These are phyloP conservation scores for Fusarium pseudonygamai DNA, from an alignment of 2,329 filamentous ascomycete species.

Conservation along the genomic window DNA sequence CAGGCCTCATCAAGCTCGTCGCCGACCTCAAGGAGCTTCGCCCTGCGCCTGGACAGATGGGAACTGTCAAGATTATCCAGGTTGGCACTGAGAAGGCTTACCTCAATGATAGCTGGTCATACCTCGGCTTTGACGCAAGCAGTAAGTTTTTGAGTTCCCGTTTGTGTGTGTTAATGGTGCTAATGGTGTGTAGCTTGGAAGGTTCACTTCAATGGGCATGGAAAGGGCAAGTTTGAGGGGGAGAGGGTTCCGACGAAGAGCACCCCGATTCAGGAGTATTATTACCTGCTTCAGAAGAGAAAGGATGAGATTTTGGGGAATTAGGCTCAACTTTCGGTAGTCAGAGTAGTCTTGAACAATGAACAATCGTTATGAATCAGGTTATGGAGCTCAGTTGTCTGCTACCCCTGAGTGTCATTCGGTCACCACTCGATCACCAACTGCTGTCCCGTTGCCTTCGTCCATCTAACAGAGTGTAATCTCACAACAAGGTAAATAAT, in stretches of 20 bases:
- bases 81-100: constrained; percentile 53
- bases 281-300: constrained; percentile 47
- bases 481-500: too few species aligned
- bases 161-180: background rate
- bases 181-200: constrained; percentile 45
- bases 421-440: too few species aligned
- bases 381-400: background rate
- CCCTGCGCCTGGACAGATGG: constrained; percentile 57
- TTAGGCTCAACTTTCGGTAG: background rate
- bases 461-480: fast-evolving
- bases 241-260: constrained; percentile 41
- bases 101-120: constrained; percentile 60
- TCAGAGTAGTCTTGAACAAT: background rate
- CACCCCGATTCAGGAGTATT: constrained; percentile 47
- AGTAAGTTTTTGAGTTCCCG: constrained; percentile 48
- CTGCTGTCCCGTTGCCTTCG: background rate
- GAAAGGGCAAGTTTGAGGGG: constrained; percentile 47
- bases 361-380: background rate
- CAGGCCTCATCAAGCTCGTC: constrained; percentile 53
- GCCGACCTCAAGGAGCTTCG: constrained; percentile 57
- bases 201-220: constrained; percentile 53
- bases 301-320: constrained; percentile 40
- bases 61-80: constrained; percentile 55
- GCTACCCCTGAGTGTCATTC: background rate
- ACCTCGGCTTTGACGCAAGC: constrained; percentile 55